Evolutionary conservation across 306 rosid genomes (phyloP).

Genomic region (Sechiopsis laciniata): DNA sequence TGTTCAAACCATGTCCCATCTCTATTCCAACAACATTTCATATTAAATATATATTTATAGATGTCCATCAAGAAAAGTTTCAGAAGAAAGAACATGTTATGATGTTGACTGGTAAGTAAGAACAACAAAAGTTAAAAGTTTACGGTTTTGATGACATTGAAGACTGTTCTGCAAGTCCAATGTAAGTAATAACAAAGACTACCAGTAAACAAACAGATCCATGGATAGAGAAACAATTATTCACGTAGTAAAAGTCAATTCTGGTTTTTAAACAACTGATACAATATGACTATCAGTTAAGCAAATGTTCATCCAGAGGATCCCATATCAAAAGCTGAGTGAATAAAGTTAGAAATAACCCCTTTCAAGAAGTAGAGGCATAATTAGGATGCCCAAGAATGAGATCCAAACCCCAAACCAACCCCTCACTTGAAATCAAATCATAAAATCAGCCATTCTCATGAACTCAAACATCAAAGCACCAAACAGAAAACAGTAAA

Average conservation of each 20-base stretch:
- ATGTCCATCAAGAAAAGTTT: constrained; percentile 4
- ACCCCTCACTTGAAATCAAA: constrained; percentile 2
- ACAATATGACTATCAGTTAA: not conserved
- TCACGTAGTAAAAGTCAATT: not conserved
- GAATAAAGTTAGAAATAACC: not conserved
- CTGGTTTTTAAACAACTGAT: not conserved
- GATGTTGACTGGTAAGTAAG: not conserved
- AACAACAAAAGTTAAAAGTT: not conserved
- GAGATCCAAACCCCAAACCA: not conserved
- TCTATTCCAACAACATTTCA: not conserved
- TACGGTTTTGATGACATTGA: not conserved
- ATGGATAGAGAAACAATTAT: not conserved
- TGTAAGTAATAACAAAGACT: not conserved
- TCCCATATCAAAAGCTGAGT: not conserved
- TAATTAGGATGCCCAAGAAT: not conserved
- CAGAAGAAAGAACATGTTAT: not conserved
- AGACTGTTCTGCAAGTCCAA: constrained; percentile 10
- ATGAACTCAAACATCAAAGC: not conserved
- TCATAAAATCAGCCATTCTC: not conserved
- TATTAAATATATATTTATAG: not conserved
- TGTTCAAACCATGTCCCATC: not conserved
- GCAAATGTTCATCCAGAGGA: no score
- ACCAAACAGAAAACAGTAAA: not conserved
- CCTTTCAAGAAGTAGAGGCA: not conserved
- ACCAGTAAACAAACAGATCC: not conserved